Evolutionary conservation across 768 basidiomycete species (phyloP).

Genomic region (Auricularia heimuer): DNA sequence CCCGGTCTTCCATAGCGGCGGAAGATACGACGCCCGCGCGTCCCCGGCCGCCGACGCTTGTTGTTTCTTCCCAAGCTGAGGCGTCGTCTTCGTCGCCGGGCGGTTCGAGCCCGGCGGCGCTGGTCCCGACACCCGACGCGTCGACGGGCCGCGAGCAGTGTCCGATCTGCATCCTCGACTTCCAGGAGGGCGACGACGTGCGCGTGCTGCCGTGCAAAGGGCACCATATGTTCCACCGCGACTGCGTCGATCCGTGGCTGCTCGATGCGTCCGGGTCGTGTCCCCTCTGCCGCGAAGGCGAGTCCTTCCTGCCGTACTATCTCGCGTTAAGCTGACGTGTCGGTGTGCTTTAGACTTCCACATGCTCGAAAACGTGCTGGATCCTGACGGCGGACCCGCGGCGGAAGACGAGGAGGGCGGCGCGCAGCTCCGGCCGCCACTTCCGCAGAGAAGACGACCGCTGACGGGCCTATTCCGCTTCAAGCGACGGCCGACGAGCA

Average conservation of each 20-base stretch:
- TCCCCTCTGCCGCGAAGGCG: conserved; percentile 87
- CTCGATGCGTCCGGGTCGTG: conserved; percentile 84
- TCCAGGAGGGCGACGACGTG: conserved; percentile 87
- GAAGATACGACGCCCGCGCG: conserved; percentile 20
- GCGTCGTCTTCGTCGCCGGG: conserved; percentile 1
- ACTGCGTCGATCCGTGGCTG: conserved; percentile 90
- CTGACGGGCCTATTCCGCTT: not conserved
- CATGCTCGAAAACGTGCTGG: not conserved
- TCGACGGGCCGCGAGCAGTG: conserved; percentile 73
- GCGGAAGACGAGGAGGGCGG: too few species aligned
- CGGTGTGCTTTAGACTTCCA: not conserved
- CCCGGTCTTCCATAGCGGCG: not conserved
- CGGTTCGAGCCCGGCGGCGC: conserved; percentile 12
- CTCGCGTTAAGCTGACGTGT: not conserved
- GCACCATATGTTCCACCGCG: conserved; percentile 81
- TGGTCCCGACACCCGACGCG: conserved; percentile 45
- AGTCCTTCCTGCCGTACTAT: conserved; percentile 8
- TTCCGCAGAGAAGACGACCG: not conserved
- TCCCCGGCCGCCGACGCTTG: conserved; percentile 6
- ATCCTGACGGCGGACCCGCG: not conserved
- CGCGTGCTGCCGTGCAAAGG: conserved; percentile 87
- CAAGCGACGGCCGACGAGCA: conserved; percentile 1
- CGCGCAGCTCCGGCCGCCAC: not conserved
- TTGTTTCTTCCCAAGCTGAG: not conserved
- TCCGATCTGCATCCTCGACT: conserved; percentile 91